phyloP scores from a whole-genome alignment of 768 basidiomycete species.

The Suillus subalutaceus region DNA sequence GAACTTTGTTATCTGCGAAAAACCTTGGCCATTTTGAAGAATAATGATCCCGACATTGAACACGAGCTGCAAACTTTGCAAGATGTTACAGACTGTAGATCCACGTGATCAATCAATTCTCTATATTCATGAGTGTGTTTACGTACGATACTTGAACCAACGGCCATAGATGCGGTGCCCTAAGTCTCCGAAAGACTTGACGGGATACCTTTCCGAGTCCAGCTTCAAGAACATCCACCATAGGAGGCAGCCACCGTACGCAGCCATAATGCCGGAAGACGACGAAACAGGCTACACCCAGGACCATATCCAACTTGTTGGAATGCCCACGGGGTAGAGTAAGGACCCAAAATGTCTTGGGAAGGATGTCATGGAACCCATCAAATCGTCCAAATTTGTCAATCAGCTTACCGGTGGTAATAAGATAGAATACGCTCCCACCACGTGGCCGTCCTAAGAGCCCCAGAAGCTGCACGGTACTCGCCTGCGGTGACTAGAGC shows the following conservation, averaged over 20 bases:
- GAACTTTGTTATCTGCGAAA: slow-evolving; percentile 52
- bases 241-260: slow-evolving; percentile 58
- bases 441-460: slow-evolving; percentile 54
- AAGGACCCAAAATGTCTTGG: slow-evolving; percentile 61
- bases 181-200: slow-evolving; percentile 54
- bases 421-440: slow-evolving; percentile 54
- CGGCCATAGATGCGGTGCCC: slow-evolving; percentile 57
- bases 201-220: slow-evolving; percentile 58
- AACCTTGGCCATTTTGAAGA: slow-evolving; percentile 51
- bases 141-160: slow-evolving; percentile 42
- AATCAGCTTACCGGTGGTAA: slow-evolving; percentile 45
- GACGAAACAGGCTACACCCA: slow-evolving; percentile 41
- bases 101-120: neutral
- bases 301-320: slow-evolving; percentile 66
- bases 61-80: slow-evolving; percentile 60
- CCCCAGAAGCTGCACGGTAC: slow-evolving; percentile 43
- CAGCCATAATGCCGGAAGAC: slow-evolving; percentile 41
- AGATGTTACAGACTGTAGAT: slow-evolving; percentile 40
- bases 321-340: slow-evolving; percentile 60
- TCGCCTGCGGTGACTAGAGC: slow-evolving; percentile 38
- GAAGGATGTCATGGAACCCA: neutral
- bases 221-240: slow-evolving; percentile 59
- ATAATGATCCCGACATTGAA: slow-evolving; percentile 49
- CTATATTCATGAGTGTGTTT: neutral
- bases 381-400: neutral